Evolutionary conservation across 1,284 basidiomycete genomes (phyloP), one percentile per base, ranked within the genome.

Genomic region (Leucoagaricus sp.): DNA sequence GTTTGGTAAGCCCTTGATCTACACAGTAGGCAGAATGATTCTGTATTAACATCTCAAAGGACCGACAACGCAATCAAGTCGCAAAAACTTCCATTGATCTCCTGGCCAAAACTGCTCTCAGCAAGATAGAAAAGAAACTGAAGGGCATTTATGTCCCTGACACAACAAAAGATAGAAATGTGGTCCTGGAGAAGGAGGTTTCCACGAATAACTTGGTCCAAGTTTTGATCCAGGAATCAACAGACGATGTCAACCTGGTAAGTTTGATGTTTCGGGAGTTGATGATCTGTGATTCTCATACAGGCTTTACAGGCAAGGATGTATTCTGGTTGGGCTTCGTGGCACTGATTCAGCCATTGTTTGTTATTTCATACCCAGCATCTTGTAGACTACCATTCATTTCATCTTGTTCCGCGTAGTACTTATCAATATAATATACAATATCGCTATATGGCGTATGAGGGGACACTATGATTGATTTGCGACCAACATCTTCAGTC

Each of bases 201-300:
- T 86, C 89, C 25, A 91, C 91, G 17, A 88, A 85, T 57, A 94
- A 93, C 71, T 80, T 97, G 51, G 96, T 97, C 54, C 93, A 97
- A 68, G 81, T 87, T 65, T 76, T 98, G 55, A 96, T 98, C 59
- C 87, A 92, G 65, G 91, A 96, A 69, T 91, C 96, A 10, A 91
- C 83, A 3, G 86, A 89, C 69, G 67, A 75, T 2, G 70, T 67
- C 8, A 94, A 96, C 66, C 72, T 98, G 70, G 94, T 92, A 62
- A 68, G 88, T 74, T 5, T 33, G n/a, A n/a, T 26, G 23, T 10
- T 49, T 28, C 21, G 13, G 29, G 9, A 15, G 29, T 21, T 21
- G 12, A 15, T 53, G 17, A 49, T 25, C 51, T n/a, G n/a, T n/a
- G 17, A 31, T 36, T 36, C 38, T 52, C 36, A 57, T 58, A 19